Base-by-base conservation (phyloP, 768 basidiomycete genomes). In the Austroboletus festivus region DNA sequence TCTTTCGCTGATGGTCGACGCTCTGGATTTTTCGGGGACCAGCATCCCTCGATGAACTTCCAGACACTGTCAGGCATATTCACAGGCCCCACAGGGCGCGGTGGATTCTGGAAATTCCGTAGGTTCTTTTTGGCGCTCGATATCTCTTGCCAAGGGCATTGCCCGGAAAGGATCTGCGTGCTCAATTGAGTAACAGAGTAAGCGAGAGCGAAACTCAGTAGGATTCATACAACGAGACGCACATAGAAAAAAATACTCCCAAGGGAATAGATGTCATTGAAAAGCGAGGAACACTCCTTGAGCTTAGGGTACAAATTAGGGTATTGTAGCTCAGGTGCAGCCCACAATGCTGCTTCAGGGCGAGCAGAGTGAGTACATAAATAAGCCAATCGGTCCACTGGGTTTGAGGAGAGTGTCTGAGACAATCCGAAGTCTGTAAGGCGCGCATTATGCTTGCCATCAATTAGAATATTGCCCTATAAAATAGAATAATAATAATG, bases 341-440 rank as follows among this genome's bases (percentile, higher is more conserved):
- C 49, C 13, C n/a, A 52, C 22, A 24, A 19, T 16, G 1, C 0
- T 11, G 43, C 42, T 5, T 50, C 51, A 3, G 33, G 18, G 11
- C 21, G 43, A 28, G 12, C 12, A 12, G 12, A 28, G 28, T 28
- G 7, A 6, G 28, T 28, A 5, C 28, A 28, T 6, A 53, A 50
- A 12, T 52, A 53, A 4, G 26, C 5, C 20, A 23, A 20, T 0
- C n/a, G 3, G 2, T 30, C 31, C 37, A 31, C 12, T 3, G n/a
- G 21, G 28, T n/a, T n/a, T n/a, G 11, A 20, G 31, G 48, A 23
- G 43, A 28, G 28, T n/a, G n/a, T n/a, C n/a, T n/a, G 12, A 28
- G 28, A 12, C 7, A 50, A 41, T 1, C 51, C 51, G 20, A 52
- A 23, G 31, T 51, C 51, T 2, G 51, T 44, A 7, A 52, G n/a